Evolutionary conservation across 768 basidiomycete genomes (phyloP).

Genomic region (Tylopilus intermedius): DNA sequence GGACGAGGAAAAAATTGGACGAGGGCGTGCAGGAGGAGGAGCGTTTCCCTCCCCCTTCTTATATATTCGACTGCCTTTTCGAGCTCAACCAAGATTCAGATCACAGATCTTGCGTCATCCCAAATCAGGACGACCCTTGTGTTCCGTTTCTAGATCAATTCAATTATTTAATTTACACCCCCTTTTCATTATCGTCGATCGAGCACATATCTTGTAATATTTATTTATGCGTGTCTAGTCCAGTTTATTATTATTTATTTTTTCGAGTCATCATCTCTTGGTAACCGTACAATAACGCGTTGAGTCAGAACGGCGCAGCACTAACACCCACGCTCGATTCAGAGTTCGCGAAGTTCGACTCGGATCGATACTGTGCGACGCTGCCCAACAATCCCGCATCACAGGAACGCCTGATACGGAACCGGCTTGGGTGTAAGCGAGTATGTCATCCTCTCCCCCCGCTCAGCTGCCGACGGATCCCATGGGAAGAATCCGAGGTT

Average conservation of each 20-base stretch:
- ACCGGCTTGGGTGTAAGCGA: conserved; percentile 21
- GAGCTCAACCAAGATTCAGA: conserved; percentile 14
- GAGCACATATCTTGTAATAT: conserved; percentile 22
- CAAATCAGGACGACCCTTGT: conserved; percentile 19
- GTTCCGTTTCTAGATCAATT: conserved; percentile 16
- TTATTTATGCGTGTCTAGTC: conserved; percentile 4
- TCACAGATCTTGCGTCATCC: conserved; percentile 16
- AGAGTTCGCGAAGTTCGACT: conserved; percentile 12
- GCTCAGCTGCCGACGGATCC: conserved; percentile 11
- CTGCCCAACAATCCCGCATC: conserved; percentile 11
- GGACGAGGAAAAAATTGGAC: conserved; percentile 14
- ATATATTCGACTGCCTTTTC: conserved; percentile 29
- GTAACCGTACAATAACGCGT: conserved; percentile 1
- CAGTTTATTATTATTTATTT: conserved; percentile 9
- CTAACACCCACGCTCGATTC: conserved; percentile 13
- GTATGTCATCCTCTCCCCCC: conserved; percentile 11
- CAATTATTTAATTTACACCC: conserved; percentile 31
- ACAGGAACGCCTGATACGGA: conserved; percentile 28
- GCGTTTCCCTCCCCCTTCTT: conserved; percentile 16
- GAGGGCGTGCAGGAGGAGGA: conserved; percentile 15
- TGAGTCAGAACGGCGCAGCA: conserved; percentile 22
- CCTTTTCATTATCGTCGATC: conserved; percentile 34
- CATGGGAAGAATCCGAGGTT: conserved; percentile 13
- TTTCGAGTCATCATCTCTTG: not conserved
- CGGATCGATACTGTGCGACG: conserved; percentile 9